These are phyloP conservation scores for Plantago lanceolata DNA, from an alignment of 305 asterid genomes.

Conservation along the genomic window DNA sequence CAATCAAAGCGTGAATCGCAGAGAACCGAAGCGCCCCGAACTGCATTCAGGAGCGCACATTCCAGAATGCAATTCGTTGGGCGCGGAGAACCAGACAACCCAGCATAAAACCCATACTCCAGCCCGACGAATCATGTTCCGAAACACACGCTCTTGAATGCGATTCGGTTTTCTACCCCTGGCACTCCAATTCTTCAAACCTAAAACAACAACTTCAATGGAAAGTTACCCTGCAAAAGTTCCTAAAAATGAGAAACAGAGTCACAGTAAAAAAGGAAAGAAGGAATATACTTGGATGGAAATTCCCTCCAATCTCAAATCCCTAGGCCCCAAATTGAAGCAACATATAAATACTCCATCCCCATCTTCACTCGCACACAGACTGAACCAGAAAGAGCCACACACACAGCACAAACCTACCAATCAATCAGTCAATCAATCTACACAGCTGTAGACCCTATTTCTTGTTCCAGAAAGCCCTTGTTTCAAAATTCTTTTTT, in stretches of 20 bases:
- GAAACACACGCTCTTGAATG: too few relatives aligned
- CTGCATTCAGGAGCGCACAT: too few relatives aligned
- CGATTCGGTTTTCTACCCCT: too few relatives aligned
- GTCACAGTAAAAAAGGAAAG: background rate
- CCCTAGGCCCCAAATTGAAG: conserved; percentile 27
- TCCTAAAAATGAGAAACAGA: background rate
- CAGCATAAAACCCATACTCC: too few relatives aligned
- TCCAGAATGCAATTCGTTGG: too few relatives aligned
- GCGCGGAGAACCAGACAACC: too few relatives aligned
- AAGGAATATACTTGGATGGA: background rate
- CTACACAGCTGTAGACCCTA: background rate
- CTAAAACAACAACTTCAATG: too few relatives aligned
- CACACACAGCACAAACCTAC: background rate
- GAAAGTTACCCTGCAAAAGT: too few relatives aligned
- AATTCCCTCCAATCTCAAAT: conserved; percentile 37
- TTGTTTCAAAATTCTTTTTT: conserved; percentile 23
- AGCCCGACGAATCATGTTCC: too few relatives aligned
- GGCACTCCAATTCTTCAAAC: too few relatives aligned
- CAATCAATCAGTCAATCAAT: background rate
- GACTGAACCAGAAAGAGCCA: conserved; percentile 20
- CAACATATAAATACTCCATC: background rate
- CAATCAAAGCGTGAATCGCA: too few relatives aligned
- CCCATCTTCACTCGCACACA: conserved; percentile 1
- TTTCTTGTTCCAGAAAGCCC: background rate
- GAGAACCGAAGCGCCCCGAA: too few relatives aligned